Evolutionary conservation across 805 yeast genomes (phyloP).

Genomic region (Clavispora santaluciae): DNA sequence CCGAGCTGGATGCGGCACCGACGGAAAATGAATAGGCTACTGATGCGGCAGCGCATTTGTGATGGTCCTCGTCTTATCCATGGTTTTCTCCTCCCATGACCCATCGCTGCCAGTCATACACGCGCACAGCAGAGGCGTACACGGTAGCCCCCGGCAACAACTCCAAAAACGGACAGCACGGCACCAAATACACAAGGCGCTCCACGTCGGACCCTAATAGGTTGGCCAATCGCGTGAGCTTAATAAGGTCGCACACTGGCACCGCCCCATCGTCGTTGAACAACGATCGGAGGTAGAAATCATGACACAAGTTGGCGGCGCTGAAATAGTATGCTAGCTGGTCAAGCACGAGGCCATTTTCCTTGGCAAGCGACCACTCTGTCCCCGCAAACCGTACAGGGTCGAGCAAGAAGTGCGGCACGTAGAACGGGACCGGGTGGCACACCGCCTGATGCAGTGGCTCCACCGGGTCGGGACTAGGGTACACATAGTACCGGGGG

Average conservation of each 20-base stretch:
- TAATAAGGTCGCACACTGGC: conserved; percentile 11
- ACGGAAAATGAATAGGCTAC: too few species aligned
- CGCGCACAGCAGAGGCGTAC: not conserved
- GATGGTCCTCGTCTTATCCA: too few species aligned
- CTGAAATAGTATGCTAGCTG: conserved; percentile 22
- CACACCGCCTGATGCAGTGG: not conserved
- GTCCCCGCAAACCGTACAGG: not conserved
- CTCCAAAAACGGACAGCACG: conserved; percentile 10
- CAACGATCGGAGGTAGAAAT: conserved; percentile 16
- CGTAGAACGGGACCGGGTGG: not conserved
- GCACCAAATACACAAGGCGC: conserved; percentile 9
- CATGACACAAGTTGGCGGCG: conserved; percentile 19
- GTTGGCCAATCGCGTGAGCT: conserved; percentile 13
- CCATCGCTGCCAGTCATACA: not conserved
- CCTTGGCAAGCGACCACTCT: conserved; percentile 2
- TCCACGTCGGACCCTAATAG: conserved; percentile 13
- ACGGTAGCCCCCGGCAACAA: conserved; percentile 4
- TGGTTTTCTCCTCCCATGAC: too few species aligned
- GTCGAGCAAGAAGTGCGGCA: not conserved
- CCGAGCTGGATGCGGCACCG: too few species aligned
- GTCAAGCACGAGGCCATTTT: conserved; percentile 2
- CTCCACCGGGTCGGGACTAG: not conserved
- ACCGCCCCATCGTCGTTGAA: conserved; percentile 17
- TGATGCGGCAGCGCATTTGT: too few species aligned
- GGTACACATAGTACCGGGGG: not conserved